phyloP scores from a whole-genome alignment of 495 filamentous ascomycete genomes.

The Massariosphaeria phaeospora region DNA sequence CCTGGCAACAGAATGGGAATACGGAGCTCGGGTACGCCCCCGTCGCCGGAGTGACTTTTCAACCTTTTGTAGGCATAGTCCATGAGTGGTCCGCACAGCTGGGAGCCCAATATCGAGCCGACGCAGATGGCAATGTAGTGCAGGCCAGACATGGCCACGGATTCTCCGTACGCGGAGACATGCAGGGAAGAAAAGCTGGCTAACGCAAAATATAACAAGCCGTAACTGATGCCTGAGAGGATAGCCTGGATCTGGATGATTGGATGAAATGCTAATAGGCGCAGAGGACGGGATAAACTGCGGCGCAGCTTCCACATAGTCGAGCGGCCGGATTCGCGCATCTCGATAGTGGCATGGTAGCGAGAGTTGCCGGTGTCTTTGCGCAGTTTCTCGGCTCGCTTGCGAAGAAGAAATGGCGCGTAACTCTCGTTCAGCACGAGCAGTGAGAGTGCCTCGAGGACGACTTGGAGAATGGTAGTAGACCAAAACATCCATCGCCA shows the following conservation, averaged over 20 bases:
- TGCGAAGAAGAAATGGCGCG: slow-evolving; percentile 14
- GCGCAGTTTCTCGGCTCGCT: slow-evolving; percentile 15
- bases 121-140: slow-evolving; percentile 30
- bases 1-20: slow-evolving; percentile 35
- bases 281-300: slow-evolving; percentile 12
- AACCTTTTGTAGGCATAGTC: slow-evolving; percentile 17
- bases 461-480: slow-evolving; percentile 26
- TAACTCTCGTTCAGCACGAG: slow-evolving; percentile 22
- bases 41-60: neutral
- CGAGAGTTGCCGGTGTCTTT: slow-evolving; percentile 18
- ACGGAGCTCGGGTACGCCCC: slow-evolving; percentile 35
- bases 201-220: slow-evolving; percentile 38
- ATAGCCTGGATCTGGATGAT: slow-evolving; percentile 35
- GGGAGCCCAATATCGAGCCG: slow-evolving; percentile 19
- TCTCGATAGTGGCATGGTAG: slow-evolving; percentile 16
- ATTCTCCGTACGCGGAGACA: slow-evolving; percentile 11
- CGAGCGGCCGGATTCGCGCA: neutral
- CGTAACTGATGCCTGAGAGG: slow-evolving; percentile 37
- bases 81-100: slow-evolving; percentile 21
- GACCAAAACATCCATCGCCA: slow-evolving; percentile 37
- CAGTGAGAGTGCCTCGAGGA: slow-evolving; percentile 14
- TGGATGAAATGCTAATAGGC: slow-evolving; percentile 40
- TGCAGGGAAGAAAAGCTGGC: slow-evolving; percentile 39
- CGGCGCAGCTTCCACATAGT: neutral
- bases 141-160: slow-evolving; percentile 22